A percentile compares a stretch with the other conserved stretches of the same genome.
Evolutionary conservation across 202 grass and related monocot species (phyloP).

Genomic region (Tripidium arundinaceum): DNA sequence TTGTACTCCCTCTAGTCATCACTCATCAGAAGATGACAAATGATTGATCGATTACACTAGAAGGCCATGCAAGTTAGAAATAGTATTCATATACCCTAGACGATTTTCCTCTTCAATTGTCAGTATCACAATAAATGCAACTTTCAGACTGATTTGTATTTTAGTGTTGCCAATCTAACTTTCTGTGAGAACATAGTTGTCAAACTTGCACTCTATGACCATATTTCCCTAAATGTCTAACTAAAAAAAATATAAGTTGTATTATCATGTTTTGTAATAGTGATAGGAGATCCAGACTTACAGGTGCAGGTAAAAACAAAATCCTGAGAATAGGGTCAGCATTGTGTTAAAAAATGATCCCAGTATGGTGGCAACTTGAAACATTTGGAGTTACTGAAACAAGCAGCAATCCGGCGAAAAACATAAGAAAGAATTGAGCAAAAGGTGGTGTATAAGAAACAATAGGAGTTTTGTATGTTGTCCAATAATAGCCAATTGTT

Average conservation of each 20-base stretch:
- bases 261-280: not conserved
- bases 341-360: slow-evolving; percentile 55
- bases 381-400: slow-evolving; percentile 53
- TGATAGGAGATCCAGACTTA: slow-evolving; percentile 30
- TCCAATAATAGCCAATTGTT: slow-evolving; percentile 39
- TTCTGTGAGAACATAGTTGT: not conserved
- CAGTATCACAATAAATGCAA: not conserved
- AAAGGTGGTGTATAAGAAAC: slow-evolving; percentile 37
- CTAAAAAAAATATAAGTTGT: not conserved
- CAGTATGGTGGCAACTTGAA: slow-evolving; percentile 54
- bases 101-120: not conserved
- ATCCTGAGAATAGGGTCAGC: slow-evolving; percentile 61
- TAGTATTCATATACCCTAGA: not conserved
- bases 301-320: slow-evolving; percentile 48
- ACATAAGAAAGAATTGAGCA: slow-evolving; percentile 30
- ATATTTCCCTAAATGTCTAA: not conserved
- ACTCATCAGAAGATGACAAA: too few species aligned
- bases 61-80: not conserved
- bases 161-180: not conserved
- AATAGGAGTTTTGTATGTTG: slow-evolving; percentile 21
- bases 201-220: not conserved
- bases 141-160: not conserved
- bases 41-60: not conserved
- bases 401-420: slow-evolving; percentile 20
- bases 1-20: too few species aligned